Evolutionary conservation across 495 filamentous ascomycete genomes (phyloP).

Genomic region (Penicillium parvum): DNA sequence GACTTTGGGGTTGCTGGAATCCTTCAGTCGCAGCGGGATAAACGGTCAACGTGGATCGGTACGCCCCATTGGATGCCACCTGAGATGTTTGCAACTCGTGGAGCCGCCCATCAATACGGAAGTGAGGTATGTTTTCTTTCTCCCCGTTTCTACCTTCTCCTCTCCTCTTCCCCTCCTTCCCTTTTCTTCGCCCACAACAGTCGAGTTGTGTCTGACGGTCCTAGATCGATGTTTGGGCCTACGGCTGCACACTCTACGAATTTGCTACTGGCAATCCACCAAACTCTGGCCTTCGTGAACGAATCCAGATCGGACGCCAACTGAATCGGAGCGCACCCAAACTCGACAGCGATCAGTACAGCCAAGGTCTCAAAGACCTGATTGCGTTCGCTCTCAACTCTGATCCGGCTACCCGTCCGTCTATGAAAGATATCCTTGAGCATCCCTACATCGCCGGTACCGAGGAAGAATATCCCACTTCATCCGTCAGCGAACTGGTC

Average conservation of each 20-base stretch:
- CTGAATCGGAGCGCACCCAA: constrained; percentile 57
- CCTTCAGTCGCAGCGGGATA: constrained; percentile 76
- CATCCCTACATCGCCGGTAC: constrained; percentile 54
- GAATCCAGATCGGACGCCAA: constrained; percentile 57
- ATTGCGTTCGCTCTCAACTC: constrained; percentile 77
- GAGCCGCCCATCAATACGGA: constrained; percentile 49
- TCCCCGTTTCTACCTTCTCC: neutral
- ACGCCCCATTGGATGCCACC: constrained; percentile 98
- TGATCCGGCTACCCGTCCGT: constrained; percentile 68
- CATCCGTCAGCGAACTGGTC: constrained; percentile 66
- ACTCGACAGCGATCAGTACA: constrained; percentile 73
- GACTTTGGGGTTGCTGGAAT: constrained; percentile 94
- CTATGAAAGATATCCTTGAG: constrained; percentile 46
- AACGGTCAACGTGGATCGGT: constrained; percentile 88
- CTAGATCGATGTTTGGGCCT: constrained; percentile 91
- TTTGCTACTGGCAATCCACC: constrained; percentile 88
- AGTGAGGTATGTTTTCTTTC: constrained; percentile 45
- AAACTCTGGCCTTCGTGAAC: constrained; percentile 45
- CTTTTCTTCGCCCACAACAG: no score
- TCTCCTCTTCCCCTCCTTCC: no score
- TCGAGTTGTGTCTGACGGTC: constrained; percentile 21
- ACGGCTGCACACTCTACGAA: constrained; percentile 85
- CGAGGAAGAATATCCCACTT: constrained; percentile 62
- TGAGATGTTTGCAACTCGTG: constrained; percentile 60
- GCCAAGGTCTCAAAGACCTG: constrained; percentile 65